These are phyloP conservation scores for Aspergillus ellipticus DNA, from an alignment of 495 filamentous ascomycete genomes.

Conservation along the genomic window DNA sequence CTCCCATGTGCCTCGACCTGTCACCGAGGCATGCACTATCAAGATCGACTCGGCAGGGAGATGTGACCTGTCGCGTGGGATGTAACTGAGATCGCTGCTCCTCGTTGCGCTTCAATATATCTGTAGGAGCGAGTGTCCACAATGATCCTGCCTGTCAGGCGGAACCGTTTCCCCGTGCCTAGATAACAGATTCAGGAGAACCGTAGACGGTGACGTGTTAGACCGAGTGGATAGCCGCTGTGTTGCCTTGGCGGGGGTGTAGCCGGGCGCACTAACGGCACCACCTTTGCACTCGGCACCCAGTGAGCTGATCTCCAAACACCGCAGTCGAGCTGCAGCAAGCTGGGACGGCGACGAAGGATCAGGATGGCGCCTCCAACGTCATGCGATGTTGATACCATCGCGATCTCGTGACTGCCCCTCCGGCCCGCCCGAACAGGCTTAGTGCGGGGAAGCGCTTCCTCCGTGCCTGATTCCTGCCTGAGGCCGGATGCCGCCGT, in stretches of 20 bases:
- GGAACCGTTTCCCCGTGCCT: not conserved
- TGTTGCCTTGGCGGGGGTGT: not conserved
- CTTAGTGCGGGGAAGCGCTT: constrained; percentile 29
- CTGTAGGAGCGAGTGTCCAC: not conserved
- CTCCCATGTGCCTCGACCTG: not conserved
- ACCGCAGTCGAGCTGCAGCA: not conserved
- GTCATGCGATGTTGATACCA: constrained; percentile 14
- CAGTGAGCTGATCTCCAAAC: not conserved
- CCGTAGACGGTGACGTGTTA: constrained; percentile 16
- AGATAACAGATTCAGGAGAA: not conserved
- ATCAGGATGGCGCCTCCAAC: constrained; percentile 10
- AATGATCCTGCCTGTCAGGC: not conserved
- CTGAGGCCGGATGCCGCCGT: not conserved
- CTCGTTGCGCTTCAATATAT: not conserved
- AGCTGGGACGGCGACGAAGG: not conserved
- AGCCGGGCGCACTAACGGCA: not conserved
- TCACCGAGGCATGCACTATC: not conserved
- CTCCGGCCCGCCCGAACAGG: constrained; percentile 21
- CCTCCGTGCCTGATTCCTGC: not conserved
- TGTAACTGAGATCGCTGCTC: not conserved
- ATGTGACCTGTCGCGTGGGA: not conserved
- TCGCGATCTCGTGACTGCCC: constrained; percentile 25
- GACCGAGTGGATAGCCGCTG: not conserved
- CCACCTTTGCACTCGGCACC: not conserved
- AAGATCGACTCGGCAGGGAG: not conserved